Evolutionary conservation across 768 basidiomycete genomes (phyloP).

Genomic region (Tephrocybe sp.): DNA sequence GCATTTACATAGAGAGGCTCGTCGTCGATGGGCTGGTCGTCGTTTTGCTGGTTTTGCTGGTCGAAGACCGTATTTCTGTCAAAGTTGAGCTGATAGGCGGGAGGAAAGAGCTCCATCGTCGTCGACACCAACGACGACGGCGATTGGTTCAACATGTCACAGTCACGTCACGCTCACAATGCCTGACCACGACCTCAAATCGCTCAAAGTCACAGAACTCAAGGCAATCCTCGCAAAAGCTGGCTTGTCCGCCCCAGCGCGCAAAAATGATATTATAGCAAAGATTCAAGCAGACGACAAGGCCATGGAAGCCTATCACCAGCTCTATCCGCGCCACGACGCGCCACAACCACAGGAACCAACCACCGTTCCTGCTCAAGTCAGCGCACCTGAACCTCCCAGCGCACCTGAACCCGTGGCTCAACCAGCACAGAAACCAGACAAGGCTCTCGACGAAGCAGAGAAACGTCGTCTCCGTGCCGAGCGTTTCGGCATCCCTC

Average conservation of each 20-base stretch:
- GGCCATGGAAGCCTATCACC: conserved; percentile 48
- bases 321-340: neutral
- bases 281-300: conserved; percentile 51
- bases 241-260: conserved; percentile 44
- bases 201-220: conserved; percentile 73
- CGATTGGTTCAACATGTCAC: conserved; percentile 41
- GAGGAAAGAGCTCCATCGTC: conserved; percentile 46
- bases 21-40: conserved; percentile 65
- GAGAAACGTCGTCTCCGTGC: conserved; percentile 62
- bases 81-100: conserved; percentile 49
- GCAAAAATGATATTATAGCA: conserved; percentile 65
- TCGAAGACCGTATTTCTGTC: conserved; percentile 20
- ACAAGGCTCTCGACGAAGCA: conserved; percentile 39
- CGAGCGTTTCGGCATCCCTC: conserved; percentile 67
- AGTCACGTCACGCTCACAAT: conserved; percentile 20
- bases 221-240: conserved; percentile 59
- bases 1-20: conserved; percentile 99
- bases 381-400: no score
- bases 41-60: conserved; percentile 15
- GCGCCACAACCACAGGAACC: conserved; percentile 1
- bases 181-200: conserved; percentile 41
- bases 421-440: no score
- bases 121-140: conserved; percentile 29
- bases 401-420: no score
- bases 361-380: neutral